Conservation (phyloP, 441 rosid species). For the Syzygium malaccense region DNA sequence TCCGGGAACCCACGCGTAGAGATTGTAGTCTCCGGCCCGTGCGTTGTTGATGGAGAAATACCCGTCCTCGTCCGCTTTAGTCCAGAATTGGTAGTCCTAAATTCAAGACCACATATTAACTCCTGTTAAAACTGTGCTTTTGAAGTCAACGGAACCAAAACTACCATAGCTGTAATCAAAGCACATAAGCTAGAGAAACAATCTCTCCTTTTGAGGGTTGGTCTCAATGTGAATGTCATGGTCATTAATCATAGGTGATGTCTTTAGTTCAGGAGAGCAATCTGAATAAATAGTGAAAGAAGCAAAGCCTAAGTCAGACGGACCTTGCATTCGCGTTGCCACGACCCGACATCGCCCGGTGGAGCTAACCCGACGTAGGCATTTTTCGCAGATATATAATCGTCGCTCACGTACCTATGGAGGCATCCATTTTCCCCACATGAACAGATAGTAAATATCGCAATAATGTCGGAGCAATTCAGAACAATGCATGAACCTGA, state of each 20-base stretch:
- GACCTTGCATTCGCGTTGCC: slow-evolving; percentile 3
- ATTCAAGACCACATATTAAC: background rate
- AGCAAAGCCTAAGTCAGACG: background rate
- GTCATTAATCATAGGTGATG: background rate
- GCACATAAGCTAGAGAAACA: background rate
- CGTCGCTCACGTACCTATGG: background rate
- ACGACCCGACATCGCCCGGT: background rate
- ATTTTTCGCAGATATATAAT: background rate
- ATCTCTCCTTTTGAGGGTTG: no score
- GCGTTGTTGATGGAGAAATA: background rate
- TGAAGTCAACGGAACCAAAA: background rate
- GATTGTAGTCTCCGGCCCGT: slow-evolving; percentile 1
- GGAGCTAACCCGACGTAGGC: background rate
- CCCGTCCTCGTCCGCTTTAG: slow-evolving; percentile 1
- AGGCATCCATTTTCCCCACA: background rate
- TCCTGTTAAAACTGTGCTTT: background rate
- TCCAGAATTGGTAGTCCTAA: slow-evolving; percentile 14
- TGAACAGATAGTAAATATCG: background rate
- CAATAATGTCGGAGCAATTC: background rate
- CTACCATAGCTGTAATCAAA: background rate
- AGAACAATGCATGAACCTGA: background rate
- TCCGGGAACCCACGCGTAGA: slow-evolving; percentile 7
- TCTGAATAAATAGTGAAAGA: background rate
- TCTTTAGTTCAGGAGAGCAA: background rate
- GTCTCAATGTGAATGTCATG: background rate